These are phyloP conservation scores for Ceratobasidium sp. DNA, from an alignment of 1,284 basidiomycete genomes.

Conservation along the genomic window DNA sequence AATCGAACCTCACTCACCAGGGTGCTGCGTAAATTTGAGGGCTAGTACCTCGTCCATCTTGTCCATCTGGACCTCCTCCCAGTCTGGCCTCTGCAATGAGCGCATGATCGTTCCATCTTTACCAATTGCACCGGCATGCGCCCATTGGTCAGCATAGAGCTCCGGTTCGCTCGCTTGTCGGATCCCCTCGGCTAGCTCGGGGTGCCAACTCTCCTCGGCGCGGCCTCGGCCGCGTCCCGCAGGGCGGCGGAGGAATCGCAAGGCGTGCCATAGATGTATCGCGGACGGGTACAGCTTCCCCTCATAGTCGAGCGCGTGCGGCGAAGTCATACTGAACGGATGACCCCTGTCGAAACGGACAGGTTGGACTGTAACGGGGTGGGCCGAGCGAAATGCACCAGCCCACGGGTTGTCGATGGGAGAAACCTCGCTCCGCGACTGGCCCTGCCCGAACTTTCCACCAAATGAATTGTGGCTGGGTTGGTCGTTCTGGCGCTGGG, in stretches of 20 bases:
- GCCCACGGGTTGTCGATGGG: constrained; percentile 41
- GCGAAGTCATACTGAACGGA: constrained; percentile 40
- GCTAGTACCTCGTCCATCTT: constrained; percentile 70
- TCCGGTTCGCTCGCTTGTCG: constrained; percentile 36
- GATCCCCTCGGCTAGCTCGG: constrained; percentile 34
- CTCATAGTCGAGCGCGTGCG: constrained; percentile 32
- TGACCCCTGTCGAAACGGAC: constrained; percentile 29
- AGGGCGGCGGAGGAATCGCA: constrained; percentile 35
- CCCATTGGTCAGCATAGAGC: constrained; percentile 36
- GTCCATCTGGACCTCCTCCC: constrained; percentile 62
- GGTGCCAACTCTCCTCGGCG: constrained; percentile 25
- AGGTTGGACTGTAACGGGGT: constrained; percentile 32
- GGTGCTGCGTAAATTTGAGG: constrained; percentile 71
- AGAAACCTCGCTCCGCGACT: constrained; percentile 35
- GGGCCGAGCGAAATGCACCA: constrained; percentile 18
- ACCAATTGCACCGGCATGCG: constrained; percentile 33
- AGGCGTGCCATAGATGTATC: constrained; percentile 36
- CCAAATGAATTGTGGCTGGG: constrained; percentile 6
- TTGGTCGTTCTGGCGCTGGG: constrained; percentile 14
- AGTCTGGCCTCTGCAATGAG: constrained; percentile 60
- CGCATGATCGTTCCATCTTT: constrained; percentile 42
- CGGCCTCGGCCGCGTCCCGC: constrained; percentile 31
- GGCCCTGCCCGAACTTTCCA: constrained; percentile 28
- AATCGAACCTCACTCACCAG: constrained; percentile 49
- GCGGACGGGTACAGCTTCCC: constrained; percentile 39